Conservation (phyloP, 371 early-diverging fungal genomes). For the Rhizomucor miehei region DNA sequence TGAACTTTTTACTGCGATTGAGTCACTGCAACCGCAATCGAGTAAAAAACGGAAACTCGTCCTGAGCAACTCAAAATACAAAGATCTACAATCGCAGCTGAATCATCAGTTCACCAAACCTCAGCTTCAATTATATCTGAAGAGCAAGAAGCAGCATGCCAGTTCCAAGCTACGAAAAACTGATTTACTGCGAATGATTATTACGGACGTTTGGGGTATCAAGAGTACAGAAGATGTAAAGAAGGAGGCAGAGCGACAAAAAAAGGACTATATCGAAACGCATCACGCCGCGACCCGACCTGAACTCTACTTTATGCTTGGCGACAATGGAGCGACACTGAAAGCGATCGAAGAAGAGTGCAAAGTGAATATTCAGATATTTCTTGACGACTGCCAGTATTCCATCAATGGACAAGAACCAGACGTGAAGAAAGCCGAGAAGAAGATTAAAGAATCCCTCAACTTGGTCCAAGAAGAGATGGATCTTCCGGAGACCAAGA, state of each 20-base stretch:
- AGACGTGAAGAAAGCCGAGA: background rate
- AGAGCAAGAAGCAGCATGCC: background rate
- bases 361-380: slow-evolving; percentile 23
- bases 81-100: background rate
- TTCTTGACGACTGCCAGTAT: slow-evolving; percentile 15
- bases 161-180: background rate
- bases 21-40: background rate
- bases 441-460: background rate
- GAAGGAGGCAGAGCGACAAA: background rate
- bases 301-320: slow-evolving; percentile 32
- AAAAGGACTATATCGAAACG: background rate
- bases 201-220: background rate
- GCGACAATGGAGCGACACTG: slow-evolving; percentile 25
- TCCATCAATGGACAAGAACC: slow-evolving; percentile 15
- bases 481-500: background rate
- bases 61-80: background rate
- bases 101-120: background rate
- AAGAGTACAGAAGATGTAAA: background rate
- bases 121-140: background rate
- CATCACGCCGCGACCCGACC: slow-evolving; percentile 17
- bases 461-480: background rate
- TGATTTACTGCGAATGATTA: background rate
- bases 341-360: slow-evolving; percentile 16
- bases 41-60: background rate
- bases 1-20: background rate